These are phyloP conservation scores for Pythium insidiosum DNA, from an alignment of 352 stramenopile species.

Conservation along the genomic window DNA sequence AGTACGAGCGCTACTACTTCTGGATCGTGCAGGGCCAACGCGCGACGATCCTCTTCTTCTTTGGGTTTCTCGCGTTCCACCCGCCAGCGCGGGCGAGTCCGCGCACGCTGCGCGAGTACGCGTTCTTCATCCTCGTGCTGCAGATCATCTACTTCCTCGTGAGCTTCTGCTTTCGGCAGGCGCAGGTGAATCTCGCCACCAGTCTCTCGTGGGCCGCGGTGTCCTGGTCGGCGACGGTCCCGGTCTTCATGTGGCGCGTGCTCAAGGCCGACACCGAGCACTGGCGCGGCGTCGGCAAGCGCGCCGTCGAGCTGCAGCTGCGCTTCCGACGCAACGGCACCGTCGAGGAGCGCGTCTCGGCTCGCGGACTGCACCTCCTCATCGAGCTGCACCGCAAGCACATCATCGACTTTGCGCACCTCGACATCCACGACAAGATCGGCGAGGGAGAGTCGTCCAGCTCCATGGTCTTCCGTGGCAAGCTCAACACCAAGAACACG, in stretches of 20 bases:
- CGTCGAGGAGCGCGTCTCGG: constrained; percentile 19
- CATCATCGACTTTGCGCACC: constrained; percentile 69
- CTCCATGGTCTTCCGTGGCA: constrained; percentile 45
- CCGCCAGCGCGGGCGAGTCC: constrained; percentile 35
- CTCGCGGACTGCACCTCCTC: constrained; percentile 45
- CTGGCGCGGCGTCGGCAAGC: constrained; percentile 54
- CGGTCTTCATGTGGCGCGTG: constrained; percentile 64
- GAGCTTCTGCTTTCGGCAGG: constrained; percentile 25
- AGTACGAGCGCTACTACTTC: constrained; percentile 21
- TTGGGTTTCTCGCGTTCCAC: constrained; percentile 30
- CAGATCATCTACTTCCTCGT: constrained; percentile 23
- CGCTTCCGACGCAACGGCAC: constrained; percentile 22
- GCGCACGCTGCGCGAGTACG: constrained; percentile 49
- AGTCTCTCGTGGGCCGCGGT: constrained; percentile 26
- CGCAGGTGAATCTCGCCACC: constrained; percentile 22
- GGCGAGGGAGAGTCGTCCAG: constrained; percentile 28
- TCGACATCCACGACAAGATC: constrained; percentile 49
- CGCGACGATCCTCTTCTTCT: constrained; percentile 25
- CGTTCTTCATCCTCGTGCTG: constrained; percentile 34
- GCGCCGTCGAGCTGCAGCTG: constrained; percentile 41
- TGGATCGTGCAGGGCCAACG: constrained; percentile 20
- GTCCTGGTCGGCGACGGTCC: constrained; percentile 41
- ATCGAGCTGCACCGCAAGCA: constrained; percentile 65
- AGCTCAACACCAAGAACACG: constrained; percentile 16
- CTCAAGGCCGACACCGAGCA: constrained; percentile 65